Percentiles rank a stretch among this genome's conserved stretches.
Evolutionary conservation across 192 early-diverging fungal genomes (phyloP).

Genomic region (Podochytrium sp.): DNA sequence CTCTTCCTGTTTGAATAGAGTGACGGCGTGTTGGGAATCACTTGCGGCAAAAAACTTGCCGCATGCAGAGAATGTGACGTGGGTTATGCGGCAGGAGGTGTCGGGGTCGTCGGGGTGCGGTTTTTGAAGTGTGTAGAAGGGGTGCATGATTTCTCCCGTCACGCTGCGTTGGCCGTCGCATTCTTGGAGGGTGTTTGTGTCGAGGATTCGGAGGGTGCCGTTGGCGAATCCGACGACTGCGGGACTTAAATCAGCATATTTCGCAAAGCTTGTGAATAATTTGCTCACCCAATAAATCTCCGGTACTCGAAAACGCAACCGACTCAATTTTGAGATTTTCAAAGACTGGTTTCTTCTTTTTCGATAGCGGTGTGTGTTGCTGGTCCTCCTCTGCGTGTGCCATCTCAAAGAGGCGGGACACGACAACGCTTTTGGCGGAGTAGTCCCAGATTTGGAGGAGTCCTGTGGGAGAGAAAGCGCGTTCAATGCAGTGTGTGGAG

Average conservation of each 20-base stretch:
- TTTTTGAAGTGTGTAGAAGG: constrained; percentile 24
- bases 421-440: constrained; percentile 37
- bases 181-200: constrained; percentile 41
- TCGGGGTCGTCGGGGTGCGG: background rate
- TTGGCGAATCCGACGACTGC: constrained; percentile 54
- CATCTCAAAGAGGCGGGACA: constrained; percentile 40
- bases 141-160: constrained; percentile 17
- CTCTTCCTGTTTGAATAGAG: constrained; percentile 41
- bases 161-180: constrained; percentile 35
- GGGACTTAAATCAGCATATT: too few relatives aligned
- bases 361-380: constrained; percentile 5
- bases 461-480: too few relatives aligned
- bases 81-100: constrained; percentile 14
- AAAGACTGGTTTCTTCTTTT: constrained; percentile 16
- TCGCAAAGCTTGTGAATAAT: too few relatives aligned
- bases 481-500: too few relatives aligned
- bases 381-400: constrained; percentile 28
- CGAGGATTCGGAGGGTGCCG: constrained; percentile 47
- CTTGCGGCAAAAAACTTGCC: constrained; percentile 41
- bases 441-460: constrained; percentile 55
- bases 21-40: constrained; percentile 41
- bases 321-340: constrained; percentile 35
- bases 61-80: constrained; percentile 40
- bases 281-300: constrained; percentile 38
- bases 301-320: constrained; percentile 39